A percentile compares a stretch with the other conserved stretches of the same genome.
These are phyloP conservation scores for Aphanomyces stellatus DNA, from an alignment of 352 stramenopile genomes.

Conservation along the genomic window DNA sequence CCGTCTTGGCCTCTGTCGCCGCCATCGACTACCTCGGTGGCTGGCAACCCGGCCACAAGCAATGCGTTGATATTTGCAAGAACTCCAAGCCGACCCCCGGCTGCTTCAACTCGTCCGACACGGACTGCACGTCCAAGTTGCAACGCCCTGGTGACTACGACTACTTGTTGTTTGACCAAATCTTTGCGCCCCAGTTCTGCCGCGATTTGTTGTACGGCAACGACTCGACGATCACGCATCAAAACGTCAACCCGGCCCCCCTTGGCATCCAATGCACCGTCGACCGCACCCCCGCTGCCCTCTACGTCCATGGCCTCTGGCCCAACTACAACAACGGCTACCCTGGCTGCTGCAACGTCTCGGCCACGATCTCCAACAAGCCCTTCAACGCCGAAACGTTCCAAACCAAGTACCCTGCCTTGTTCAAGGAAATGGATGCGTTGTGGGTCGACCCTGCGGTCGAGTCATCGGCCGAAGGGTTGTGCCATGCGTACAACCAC, in stretches of 20 bases:
- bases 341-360: constrained; percentile 61
- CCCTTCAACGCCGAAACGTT: constrained; percentile 47
- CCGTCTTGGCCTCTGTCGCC: background rate
- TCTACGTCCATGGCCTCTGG: constrained; percentile 73
- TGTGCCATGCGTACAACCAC: constrained; percentile 79
- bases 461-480: constrained; percentile 37
- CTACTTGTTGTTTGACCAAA: constrained; percentile 67
- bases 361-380: constrained; percentile 40
- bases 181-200: constrained; percentile 76
- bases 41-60: constrained; percentile 34
- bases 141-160: constrained; percentile 60
- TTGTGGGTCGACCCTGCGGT: constrained; percentile 64
- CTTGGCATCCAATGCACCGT: constrained; percentile 39
- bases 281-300: constrained; percentile 35
- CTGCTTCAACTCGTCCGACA: constrained; percentile 39
- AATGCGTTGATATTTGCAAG: constrained; percentile 69
- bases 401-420: constrained; percentile 29
- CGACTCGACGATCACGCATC: constrained; percentile 70
- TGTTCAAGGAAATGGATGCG: constrained; percentile 45
- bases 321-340: constrained; percentile 72
- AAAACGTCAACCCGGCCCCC: constrained; percentile 63
- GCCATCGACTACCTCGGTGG: constrained; percentile 47
- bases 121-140: constrained; percentile 47
- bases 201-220: constrained; percentile 57
- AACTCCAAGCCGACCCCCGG: constrained; percentile 46